Evolutionary conservation across 306 rosid genomes (phyloP).

Genomic region (Oxytropis ochrocephala): DNA sequence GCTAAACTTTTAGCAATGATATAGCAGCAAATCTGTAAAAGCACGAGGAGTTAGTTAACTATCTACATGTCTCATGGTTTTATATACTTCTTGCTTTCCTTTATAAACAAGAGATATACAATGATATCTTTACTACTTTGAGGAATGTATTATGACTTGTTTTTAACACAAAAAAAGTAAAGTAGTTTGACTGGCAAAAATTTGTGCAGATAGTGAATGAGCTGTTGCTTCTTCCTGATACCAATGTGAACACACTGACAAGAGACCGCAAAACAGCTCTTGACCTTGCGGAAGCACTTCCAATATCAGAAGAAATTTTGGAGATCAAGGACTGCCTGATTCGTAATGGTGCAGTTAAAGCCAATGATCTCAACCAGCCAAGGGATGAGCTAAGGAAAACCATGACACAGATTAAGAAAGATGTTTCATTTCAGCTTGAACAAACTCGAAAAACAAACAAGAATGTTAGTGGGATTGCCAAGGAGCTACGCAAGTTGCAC

Average conservation of each 20-base stretch:
- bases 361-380: conserved; percentile 76
- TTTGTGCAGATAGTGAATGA: conserved; percentile 80
- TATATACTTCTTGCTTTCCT: background rate
- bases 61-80: background rate
- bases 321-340: conserved; percentile 53
- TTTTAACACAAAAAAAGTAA: background rate
- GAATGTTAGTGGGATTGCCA: conserved; percentile 69
- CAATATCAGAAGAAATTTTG: conserved; percentile 55
- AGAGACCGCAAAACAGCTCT: conserved; percentile 79
- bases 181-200: background rate
- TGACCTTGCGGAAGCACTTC: conserved; percentile 80
- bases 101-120: background rate
- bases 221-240: conserved; percentile 46
- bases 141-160: background rate
- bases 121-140: background rate
- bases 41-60: background rate
- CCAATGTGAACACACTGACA: conserved; percentile 68
- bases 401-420: conserved; percentile 63
- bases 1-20: background rate
- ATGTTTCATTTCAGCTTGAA: conserved; percentile 76
- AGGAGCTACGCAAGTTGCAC: conserved; percentile 65
- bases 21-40: background rate
- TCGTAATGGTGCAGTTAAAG: conserved; percentile 54
- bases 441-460: conserved; percentile 74
- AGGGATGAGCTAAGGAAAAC: conserved; percentile 77